phyloP scores from a whole-genome alignment of 495 filamentous ascomycete genomes.

The Penicillium bialowiezense region DNA sequence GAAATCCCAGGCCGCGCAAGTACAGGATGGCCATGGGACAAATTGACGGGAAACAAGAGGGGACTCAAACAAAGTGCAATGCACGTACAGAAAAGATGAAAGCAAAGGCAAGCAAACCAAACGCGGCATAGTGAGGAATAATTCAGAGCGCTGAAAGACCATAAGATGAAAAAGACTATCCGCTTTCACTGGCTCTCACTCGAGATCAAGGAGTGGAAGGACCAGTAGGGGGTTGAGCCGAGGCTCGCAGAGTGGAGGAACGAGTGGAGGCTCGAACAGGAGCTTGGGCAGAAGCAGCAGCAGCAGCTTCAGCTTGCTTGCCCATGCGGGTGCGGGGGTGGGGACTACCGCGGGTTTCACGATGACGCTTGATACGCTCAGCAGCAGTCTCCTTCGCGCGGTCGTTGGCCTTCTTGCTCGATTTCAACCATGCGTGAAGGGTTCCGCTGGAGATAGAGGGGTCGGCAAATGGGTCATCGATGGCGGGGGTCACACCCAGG shows the following conservation, averaged over 20 bases:
- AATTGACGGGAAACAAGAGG: neutral
- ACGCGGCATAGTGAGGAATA: neutral
- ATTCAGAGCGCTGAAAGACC: neutral
- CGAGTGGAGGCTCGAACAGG: neutral
- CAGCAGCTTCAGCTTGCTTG: neutral
- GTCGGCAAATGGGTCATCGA: too few relatives aligned
- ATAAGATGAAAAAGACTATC: neutral
- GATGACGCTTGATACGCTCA: slow-evolving; percentile 2
- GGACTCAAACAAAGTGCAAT: neutral
- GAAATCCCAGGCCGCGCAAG: slow-evolving; percentile 12
- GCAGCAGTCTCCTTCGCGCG: neutral
- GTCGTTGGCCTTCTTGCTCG: neutral
- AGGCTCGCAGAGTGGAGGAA: too few relatives aligned
- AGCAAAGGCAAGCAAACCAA: neutral
- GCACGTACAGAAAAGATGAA: neutral
- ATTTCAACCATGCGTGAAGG: neutral
- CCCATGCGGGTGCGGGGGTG: neutral
- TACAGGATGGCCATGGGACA: neutral
- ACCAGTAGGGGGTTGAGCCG: too few relatives aligned
- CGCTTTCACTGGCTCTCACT: neutral
- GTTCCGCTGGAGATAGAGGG: neutral
- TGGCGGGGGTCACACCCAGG: too few relatives aligned
- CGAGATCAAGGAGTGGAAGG: too few relatives aligned
- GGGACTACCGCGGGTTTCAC: slow-evolving; percentile 1
- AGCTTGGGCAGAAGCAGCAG: neutral